Base-by-base conservation (phyloP, 2,329 filamentous ascomycete species). In the Hortaea werneckii region DNA sequence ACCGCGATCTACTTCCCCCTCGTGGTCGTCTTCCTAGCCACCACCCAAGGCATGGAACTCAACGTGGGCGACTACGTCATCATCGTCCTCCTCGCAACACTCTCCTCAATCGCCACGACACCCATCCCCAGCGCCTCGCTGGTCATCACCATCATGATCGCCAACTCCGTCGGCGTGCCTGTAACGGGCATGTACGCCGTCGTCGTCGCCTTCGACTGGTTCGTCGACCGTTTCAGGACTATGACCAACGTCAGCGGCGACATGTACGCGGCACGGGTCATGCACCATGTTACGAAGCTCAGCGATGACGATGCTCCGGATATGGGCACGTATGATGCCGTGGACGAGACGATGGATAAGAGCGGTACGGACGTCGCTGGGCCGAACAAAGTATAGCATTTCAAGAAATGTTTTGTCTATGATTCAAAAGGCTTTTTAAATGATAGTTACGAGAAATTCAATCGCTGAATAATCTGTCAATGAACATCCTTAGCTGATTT, bases 1-100 rank as follows among this genome's bases (percentile, higher is more conserved):
- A 76, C 74, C 1, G 73, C 73, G 34, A 76, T 77, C 45, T 76
- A 77, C 58, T 75, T 76, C 52, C 74, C 74, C 3, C 67, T 73
- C 6, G 71, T 71, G 41, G 71, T 76, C 11, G 69, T 74, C 13
- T 77, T 77, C 61, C 58, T 77, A 29, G 73, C 74, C 37, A 62
- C 66, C 10, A 77, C 74, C 0, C 73, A 76, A 52, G 71, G 70
- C 45, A 67, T 68, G 13, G 58, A 54, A 0, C 64, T 76, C 10
- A 60, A 59, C 26, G 61, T 66, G 0, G 63, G 62, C 6, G 64
- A 76, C 52, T 77, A 76, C 57, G 65, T 72, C 54, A 66, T 77
- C 29, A 64, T 77, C 28, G 64, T 68, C 1, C 52, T 76, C 4
- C 64, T 76, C 3, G 69, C 73, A 2, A 75, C 72, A 0, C 63